phyloP scores from a whole-genome alignment of 106 monocot species.

The Dioscorea dumetorum region DNA sequence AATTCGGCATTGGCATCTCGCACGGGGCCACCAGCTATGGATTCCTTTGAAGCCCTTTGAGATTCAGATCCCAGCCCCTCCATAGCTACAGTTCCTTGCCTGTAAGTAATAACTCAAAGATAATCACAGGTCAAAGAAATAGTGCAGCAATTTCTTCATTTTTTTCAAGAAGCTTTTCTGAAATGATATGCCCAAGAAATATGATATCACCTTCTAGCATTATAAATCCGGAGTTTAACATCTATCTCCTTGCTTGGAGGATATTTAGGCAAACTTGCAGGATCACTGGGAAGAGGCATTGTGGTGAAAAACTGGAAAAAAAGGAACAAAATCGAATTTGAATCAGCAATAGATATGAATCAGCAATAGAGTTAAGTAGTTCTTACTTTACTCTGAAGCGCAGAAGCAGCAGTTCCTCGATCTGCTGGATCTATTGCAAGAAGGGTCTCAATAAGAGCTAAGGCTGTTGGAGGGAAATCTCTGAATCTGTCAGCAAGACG shows the following conservation, averaged over 20 bases:
- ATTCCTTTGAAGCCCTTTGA: not conserved
- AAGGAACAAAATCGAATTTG: no score
- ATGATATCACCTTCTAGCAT: no score
- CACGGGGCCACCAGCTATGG: constrained; percentile 2
- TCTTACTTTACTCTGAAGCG: constrained; percentile 51
- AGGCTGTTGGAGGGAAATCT: constrained; percentile 41
- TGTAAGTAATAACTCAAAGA: no score
- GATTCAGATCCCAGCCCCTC: no score
- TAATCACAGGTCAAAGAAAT: no score
- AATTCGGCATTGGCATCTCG: constrained; percentile 29
- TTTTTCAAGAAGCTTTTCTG: no score
- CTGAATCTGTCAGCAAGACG: constrained; percentile 46
- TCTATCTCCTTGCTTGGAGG: constrained; percentile 63
- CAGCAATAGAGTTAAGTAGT: no score
- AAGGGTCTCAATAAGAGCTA: constrained; percentile 42
- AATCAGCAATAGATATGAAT: no score
- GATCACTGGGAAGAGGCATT: constrained; percentile 44
- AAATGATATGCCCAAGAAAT: no score
- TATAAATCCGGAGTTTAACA: constrained; percentile 36
- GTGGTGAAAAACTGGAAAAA: constrained; percentile 50
- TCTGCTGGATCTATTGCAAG: constrained; percentile 47
- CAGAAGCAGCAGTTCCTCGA: constrained; percentile 51
- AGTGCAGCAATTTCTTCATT: no score
- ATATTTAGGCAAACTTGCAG: constrained; percentile 55
- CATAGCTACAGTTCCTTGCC: no score